Conservation (phyloP, 441 rosid species). For the Populus hybrid region DNA sequence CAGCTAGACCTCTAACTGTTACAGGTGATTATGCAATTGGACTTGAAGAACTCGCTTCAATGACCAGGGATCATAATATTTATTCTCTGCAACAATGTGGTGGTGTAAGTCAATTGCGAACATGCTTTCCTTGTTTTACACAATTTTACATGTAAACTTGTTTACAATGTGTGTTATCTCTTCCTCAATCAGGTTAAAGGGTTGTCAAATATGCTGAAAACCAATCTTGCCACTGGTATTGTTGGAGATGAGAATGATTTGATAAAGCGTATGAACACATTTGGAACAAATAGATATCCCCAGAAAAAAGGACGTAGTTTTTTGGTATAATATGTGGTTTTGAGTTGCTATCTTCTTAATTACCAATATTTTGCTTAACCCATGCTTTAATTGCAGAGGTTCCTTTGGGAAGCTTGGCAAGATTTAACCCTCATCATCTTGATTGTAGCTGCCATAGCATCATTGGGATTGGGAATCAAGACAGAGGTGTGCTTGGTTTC, state of each 20-base stretch:
- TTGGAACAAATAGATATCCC: slow-evolving; percentile 94
- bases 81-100: slow-evolving; percentile 59
- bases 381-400: slow-evolving; percentile 50
- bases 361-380: slow-evolving; percentile 9
- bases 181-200: slow-evolving; percentile 61
- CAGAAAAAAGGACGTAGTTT: slow-evolving; percentile 81
- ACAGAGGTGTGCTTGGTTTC: slow-evolving; percentile 62
- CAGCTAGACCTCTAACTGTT: slow-evolving; percentile 35
- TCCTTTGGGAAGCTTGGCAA: slow-evolving; percentile 99
- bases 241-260: slow-evolving; percentile 66
- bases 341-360: background rate
- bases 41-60: slow-evolving; percentile 71
- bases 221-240: slow-evolving; percentile 69
- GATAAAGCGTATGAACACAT: slow-evolving; percentile 63
- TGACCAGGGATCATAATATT: slow-evolving; percentile 80
- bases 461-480: slow-evolving; percentile 82
- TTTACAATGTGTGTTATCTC: slow-evolving; percentile 3
- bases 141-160: slow-evolving; percentile 6
- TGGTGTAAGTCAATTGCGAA: slow-evolving; percentile 54
- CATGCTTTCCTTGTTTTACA: background rate
- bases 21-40: slow-evolving; percentile 60
- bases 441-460: slow-evolving; percentile 82
- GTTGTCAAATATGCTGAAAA: slow-evolving; percentile 58
- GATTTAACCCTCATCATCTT: slow-evolving; percentile 95
- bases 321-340: slow-evolving; percentile 42